These are phyloP conservation scores for Xylaria longipes DNA, from an alignment of 495 filamentous ascomycete species.

Conservation along the genomic window DNA sequence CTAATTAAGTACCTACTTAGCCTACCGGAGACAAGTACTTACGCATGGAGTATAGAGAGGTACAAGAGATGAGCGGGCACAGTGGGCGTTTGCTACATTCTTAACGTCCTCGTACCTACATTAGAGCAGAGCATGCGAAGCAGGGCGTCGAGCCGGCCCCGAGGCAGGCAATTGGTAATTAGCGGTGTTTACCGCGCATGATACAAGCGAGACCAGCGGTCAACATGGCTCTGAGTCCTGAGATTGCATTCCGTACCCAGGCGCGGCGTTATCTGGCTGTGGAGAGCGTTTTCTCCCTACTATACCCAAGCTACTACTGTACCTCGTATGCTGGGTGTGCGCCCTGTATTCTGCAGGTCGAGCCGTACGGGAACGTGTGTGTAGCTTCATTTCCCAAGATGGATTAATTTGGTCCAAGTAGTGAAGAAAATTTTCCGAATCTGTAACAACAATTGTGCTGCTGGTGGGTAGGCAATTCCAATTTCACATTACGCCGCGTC, in stretches of 20 bases:
- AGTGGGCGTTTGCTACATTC: neutral
- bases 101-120: constrained; percentile 12
- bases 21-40: neutral
- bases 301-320: constrained; percentile 2
- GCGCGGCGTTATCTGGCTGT: neutral
- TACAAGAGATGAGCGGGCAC: neutral
- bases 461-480: neutral
- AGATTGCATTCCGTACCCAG: neutral
- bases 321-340: neutral
- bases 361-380: neutral
- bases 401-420: constrained; percentile 8
- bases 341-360: neutral
- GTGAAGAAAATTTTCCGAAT: constrained; percentile 14
- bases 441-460: neutral
- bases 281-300: neutral
- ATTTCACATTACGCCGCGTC: neutral
- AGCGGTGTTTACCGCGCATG: neutral
- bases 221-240: neutral
- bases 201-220: constrained; percentile 16
- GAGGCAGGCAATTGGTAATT: neutral
- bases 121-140: constrained; percentile 1
- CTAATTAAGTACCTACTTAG: neutral
- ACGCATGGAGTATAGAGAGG: neutral
- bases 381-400: constrained; percentile 15
- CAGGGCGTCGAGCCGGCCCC: neutral